phyloP scores from a whole-genome alignment of 495 filamentous ascomycete genomes.

The Terfezia claveryi region DNA sequence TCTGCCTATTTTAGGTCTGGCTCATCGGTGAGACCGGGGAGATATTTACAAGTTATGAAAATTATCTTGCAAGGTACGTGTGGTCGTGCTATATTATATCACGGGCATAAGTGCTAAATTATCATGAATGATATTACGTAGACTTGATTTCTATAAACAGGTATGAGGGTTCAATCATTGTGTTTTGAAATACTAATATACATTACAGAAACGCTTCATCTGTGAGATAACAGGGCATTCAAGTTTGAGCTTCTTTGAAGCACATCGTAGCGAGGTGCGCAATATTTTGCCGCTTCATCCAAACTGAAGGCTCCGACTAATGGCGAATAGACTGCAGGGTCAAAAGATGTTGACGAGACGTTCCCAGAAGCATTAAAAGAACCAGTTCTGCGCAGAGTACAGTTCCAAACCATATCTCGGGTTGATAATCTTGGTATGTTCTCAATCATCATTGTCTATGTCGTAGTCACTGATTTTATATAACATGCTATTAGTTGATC shows the following conservation, averaged over 20 bases:
- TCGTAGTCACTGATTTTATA: slow-evolving; percentile 13
- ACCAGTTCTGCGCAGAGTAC: slow-evolving; percentile 69
- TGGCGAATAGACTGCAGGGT: slow-evolving; percentile 45
- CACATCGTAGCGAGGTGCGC: slow-evolving; percentile 74
- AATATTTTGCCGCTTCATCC: slow-evolving; percentile 1
- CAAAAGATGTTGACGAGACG: slow-evolving; percentile 66
- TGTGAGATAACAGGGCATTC: slow-evolving; percentile 91
- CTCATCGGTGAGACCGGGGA: slow-evolving; percentile 75
- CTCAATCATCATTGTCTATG: not conserved
- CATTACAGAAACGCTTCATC: slow-evolving; percentile 55
- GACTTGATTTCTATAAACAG: slow-evolving; percentile 87
- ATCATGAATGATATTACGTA: slow-evolving; percentile 16
- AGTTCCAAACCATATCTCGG: slow-evolving; percentile 75
- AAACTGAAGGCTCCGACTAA: slow-evolving; percentile 2
- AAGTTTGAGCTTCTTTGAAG: slow-evolving; percentile 81
- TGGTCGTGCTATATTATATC: not conserved
- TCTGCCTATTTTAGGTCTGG: slow-evolving; percentile 46
- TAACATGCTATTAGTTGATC: slow-evolving; percentile 31
- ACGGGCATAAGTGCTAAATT: not conserved
- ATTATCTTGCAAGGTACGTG: slow-evolving; percentile 55
- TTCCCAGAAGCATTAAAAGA: slow-evolving; percentile 86
- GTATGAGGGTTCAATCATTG: slow-evolving; percentile 23
- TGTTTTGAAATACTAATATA: slow-evolving; percentile 3
- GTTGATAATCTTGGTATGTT: slow-evolving; percentile 68
- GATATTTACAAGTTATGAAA: slow-evolving; percentile 72